Conservation (phyloP, 2,329 filamentous ascomycete species). For the Aureobasidium sp. region DNA sequence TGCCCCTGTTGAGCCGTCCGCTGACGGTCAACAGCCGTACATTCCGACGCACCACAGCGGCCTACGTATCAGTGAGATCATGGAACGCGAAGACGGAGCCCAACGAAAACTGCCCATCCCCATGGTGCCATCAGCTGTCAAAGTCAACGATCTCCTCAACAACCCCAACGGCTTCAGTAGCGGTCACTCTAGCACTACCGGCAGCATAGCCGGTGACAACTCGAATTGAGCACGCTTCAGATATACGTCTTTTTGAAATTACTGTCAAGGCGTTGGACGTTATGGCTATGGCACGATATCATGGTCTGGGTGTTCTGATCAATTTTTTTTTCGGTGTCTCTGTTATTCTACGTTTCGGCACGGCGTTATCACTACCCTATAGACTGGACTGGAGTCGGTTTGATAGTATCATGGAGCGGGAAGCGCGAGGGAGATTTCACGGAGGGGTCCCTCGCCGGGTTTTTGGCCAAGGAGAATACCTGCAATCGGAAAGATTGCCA, state of each 20-base stretch:
- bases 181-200: slow-evolving; percentile 67
- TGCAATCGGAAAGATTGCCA: slow-evolving; percentile 5
- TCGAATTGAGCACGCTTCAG: slow-evolving; percentile 4
- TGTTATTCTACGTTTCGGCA: not conserved
- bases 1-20: no score
- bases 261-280: slow-evolving; percentile 2
- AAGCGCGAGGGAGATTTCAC: not conserved
- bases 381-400: slow-evolving; percentile 11
- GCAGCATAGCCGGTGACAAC: slow-evolving; percentile 53
- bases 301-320: slow-evolving; percentile 2
- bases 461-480: not conserved
- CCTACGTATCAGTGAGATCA: slow-evolving; percentile 83
- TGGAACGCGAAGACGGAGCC: slow-evolving; percentile 77
- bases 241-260: not conserved
- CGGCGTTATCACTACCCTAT: slow-evolving; percentile 10
- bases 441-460: not conserved
- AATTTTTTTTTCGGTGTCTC: slow-evolving; percentile 4
- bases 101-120: slow-evolving; percentile 88
- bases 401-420: not conserved
- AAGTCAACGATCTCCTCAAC: slow-evolving; percentile 72
- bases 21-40: no score
- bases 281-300: slow-evolving; percentile 5
- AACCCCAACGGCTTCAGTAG: slow-evolving; percentile 56
- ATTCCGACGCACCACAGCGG: no score
- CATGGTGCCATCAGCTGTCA: slow-evolving; percentile 58